These are phyloP conservation scores for Hevea brasiliensis DNA, from an alignment of 345 rosid genomes.

Conservation along the genomic window DNA sequence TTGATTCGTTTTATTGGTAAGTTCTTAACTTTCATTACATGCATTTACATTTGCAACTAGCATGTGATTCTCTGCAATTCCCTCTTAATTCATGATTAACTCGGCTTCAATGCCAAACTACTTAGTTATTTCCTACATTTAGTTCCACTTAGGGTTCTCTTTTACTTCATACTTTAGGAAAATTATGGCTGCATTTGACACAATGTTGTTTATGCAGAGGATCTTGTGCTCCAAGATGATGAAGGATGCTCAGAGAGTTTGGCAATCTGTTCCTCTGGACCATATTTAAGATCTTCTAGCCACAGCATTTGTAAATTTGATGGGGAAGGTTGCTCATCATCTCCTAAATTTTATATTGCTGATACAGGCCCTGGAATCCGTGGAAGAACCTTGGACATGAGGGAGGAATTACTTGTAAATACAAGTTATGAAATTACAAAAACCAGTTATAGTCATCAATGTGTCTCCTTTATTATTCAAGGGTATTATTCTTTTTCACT, in stretches of 20 bases:
- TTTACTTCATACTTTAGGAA: neutral
- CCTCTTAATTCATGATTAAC: neutral
- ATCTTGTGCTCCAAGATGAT: slow-evolving; percentile 49
- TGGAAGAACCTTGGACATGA: slow-evolving; percentile 22
- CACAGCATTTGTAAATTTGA: slow-evolving; percentile 24
- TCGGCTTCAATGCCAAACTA: neutral
- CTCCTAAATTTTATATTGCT: slow-evolving; percentile 17
- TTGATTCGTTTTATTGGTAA: slow-evolving; percentile 50
- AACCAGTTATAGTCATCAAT: slow-evolving; percentile 28
- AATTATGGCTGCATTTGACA: slow-evolving; percentile 12
- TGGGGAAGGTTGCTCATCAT: slow-evolving; percentile 34
- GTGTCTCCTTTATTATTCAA: slow-evolving; percentile 41
- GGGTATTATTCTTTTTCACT: slow-evolving; percentile 42
- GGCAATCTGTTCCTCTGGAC: slow-evolving; percentile 21
- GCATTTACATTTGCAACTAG: neutral
- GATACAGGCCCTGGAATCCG: slow-evolving; percentile 24
- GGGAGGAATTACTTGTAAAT: slow-evolving; percentile 39
- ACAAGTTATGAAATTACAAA: slow-evolving; percentile 23
- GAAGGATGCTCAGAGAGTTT: slow-evolving; percentile 32
- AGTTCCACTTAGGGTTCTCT: neutral
- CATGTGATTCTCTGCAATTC: neutral
- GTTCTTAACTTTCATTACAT: slow-evolving; percentile 21
- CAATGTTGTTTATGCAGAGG: slow-evolving; percentile 38
- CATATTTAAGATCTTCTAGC: slow-evolving; percentile 33
- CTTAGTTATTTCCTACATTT: neutral